Percentiles rank a stretch among this genome's conserved stretches.
These are phyloP conservation scores for Erodium moschatum DNA, from an alignment of 441 rosid species.

Conservation along the genomic window DNA sequence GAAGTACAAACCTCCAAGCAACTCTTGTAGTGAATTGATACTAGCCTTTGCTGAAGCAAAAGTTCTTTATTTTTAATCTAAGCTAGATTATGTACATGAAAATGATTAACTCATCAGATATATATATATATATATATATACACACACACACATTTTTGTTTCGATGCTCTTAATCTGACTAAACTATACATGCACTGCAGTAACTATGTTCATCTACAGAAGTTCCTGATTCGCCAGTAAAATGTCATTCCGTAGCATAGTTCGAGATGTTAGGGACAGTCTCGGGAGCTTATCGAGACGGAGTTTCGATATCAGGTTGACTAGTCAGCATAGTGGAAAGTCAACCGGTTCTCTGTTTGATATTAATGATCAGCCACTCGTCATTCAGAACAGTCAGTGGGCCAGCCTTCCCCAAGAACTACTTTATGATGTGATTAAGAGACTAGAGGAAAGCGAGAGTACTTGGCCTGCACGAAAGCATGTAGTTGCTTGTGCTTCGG, in stretches of 20 bases:
- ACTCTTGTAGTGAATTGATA: too few relatives aligned
- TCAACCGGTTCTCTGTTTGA: constrained; percentile 15
- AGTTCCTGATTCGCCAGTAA: background rate
- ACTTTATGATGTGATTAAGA: constrained; percentile 18
- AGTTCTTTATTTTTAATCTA: too few relatives aligned
- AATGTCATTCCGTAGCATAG: constrained; percentile 16
- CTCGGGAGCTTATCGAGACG: constrained; percentile 23
- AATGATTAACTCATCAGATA: too few relatives aligned
- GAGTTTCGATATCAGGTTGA: constrained; percentile 20
- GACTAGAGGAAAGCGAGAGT: constrained; percentile 20
- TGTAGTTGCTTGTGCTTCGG: background rate
- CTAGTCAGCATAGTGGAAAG: constrained; percentile 18
- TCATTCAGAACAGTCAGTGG: constrained; percentile 19
- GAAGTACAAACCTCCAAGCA: too few relatives aligned
- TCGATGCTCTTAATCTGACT: too few relatives aligned
- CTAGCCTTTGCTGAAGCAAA: too few relatives aligned
- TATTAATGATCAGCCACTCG: constrained; percentile 15
- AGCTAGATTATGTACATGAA: too few relatives aligned
- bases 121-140: too few relatives aligned
- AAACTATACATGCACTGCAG: too few relatives aligned
- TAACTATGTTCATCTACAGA: too few relatives aligned
- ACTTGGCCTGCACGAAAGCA: constrained; percentile 20
- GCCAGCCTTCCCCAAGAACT: constrained; percentile 22
- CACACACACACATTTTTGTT: too few relatives aligned
- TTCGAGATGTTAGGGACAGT: constrained; percentile 5